Evolutionary conservation across 805 yeast species (phyloP).

Genomic region (Candida sonorensis): DNA sequence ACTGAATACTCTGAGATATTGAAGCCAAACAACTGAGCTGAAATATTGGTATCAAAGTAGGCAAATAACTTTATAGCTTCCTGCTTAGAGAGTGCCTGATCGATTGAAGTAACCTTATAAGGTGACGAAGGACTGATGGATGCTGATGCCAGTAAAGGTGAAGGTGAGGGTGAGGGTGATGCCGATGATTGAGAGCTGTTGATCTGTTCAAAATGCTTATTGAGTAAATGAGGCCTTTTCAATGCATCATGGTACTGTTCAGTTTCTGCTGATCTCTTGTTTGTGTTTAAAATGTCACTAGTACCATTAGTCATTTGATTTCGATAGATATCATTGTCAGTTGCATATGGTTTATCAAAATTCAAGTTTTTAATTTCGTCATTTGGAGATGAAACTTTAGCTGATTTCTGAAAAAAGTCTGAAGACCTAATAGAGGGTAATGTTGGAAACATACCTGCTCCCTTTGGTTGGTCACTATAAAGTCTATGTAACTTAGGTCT

Average conservation of each 20-base stretch:
- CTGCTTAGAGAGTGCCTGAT: constrained; percentile 13
- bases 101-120: constrained; percentile 6
- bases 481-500: no score
- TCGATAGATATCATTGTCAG: no score
- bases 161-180: background rate
- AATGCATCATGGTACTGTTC: no score
- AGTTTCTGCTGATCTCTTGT: no score
- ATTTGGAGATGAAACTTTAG: background rate
- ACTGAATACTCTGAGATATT: constrained; percentile 44
- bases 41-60: constrained; percentile 47
- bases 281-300: no score
- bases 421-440: background rate
- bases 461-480: background rate
- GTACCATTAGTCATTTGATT: background rate
- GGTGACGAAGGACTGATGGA: no score
- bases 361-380: no score
- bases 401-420: background rate
- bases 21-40: constrained; percentile 64
- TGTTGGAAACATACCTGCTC: no score
- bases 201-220: no score
- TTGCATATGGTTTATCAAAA: no score
- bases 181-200: background rate
- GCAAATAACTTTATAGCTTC: constrained; percentile 42
- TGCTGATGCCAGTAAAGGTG: no score
- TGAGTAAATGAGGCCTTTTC: no score